Conservation (phyloP, 176 grass and related monocot species). For the Tillandsia leiboldiana region DNA sequence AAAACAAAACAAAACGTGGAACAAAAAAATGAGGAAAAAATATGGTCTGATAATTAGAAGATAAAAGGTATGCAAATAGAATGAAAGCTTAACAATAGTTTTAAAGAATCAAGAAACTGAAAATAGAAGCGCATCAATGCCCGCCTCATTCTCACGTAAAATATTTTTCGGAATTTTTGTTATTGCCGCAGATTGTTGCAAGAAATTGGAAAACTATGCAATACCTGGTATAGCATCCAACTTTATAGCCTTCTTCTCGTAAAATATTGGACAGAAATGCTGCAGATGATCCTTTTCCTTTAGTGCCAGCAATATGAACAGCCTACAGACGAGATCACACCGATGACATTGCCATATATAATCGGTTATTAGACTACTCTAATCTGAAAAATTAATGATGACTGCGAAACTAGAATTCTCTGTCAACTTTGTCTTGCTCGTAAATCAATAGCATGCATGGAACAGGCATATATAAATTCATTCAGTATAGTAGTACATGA, state of each 20-base stretch:
- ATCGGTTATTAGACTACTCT: background rate
- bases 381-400: background rate
- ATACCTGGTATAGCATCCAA: conserved; percentile 88
- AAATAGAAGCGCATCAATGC: too few species aligned
- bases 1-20: background rate
- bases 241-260: conserved; percentile 68
- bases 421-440: too few species aligned
- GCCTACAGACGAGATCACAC: conserved; percentile 26
- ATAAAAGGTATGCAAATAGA: background rate
- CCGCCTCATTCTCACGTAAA: background rate
- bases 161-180: background rate
- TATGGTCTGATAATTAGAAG: background rate
- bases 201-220: background rate
- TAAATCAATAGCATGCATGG: too few species aligned
- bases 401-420: background rate
- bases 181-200: background rate
- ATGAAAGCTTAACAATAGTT: too few species aligned
- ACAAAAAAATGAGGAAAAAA: background rate
- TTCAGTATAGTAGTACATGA: too few species aligned
- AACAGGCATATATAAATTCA: too few species aligned
- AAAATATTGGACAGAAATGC: conserved; percentile 77
- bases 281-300: conserved; percentile 86
- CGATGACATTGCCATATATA: background rate
- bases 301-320: conserved; percentile 88
- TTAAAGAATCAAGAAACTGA: too few species aligned